Evolutionary conservation across 2,329 filamentous ascomycete genomes (phyloP).

Genomic region (Aspergillus sp.): DNA sequence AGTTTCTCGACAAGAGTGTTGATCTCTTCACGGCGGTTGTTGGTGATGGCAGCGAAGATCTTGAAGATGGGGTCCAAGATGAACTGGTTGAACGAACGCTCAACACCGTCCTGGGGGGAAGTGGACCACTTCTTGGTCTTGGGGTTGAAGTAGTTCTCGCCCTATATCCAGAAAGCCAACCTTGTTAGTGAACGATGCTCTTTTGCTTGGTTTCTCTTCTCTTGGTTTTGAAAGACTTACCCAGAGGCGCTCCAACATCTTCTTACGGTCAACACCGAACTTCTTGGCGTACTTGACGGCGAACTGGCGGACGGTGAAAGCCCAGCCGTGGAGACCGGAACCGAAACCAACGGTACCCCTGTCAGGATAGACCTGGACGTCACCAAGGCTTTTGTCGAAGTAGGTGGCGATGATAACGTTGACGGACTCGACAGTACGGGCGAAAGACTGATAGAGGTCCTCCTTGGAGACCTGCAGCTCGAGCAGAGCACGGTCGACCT

Average conservation of each 20-base stretch:
- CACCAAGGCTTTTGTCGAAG: conserved; percentile 91
- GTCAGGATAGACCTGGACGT: conserved; percentile 97
- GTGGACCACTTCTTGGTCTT: conserved; percentile 99
- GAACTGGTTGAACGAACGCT: conserved; percentile 99
- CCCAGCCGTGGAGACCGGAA: conserved; percentile 99
- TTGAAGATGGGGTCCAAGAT: conserved; percentile 99
- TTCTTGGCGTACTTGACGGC: conserved; percentile 96
- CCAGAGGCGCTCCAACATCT: conserved; percentile 99
- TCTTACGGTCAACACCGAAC: conserved; percentile 98
- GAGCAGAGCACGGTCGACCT: conserved; percentile 98
- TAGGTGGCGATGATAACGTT: conserved; percentile 99
- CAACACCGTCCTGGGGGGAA: conserved; percentile 63
- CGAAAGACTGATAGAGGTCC: conserved; percentile 99
- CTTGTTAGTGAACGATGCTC: neutral
- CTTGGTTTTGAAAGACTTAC: conserved; percentile 42
- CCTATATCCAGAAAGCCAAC: conserved; percentile 35
- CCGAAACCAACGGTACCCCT: conserved; percentile 97
- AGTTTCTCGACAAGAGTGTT: conserved; percentile 80
- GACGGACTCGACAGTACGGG: conserved; percentile 97
- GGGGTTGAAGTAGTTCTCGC: conserved; percentile 99
- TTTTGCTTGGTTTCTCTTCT: too few relatives aligned
- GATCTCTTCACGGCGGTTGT: conserved; percentile 96
- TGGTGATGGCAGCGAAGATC: conserved; percentile 93
- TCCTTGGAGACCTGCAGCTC: conserved; percentile 98
- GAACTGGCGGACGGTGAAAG: conserved; percentile 98